Evolutionary conservation across 345 rosid species (phyloP), one percentile per base, ranked within the genome.

Genomic region (Lumnitzera racemosa): DNA sequence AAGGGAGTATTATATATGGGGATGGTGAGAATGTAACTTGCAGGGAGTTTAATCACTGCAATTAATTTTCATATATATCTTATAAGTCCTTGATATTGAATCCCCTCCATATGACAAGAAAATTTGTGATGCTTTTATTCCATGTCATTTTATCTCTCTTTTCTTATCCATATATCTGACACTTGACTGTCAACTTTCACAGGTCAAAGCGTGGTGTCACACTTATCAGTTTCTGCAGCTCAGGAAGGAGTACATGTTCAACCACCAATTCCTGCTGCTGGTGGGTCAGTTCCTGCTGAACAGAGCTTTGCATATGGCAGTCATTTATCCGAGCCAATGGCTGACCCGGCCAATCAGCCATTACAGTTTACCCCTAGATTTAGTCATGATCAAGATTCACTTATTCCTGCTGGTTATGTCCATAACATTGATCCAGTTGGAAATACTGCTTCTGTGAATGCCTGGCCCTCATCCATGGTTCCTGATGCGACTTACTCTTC

Each of bases 311-410:
- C 78, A 51, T 86, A 77, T 74, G 81, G 88, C 55, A 81, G 75
- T 77, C 97, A 78, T 55, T 62, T 77, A 23, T 64, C 74, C 56
- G 83, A 78, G 75, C 76, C 79, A 51, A 53, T 74, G 27, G 59
- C 58, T 29, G 82, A 72, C 72, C 89, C 67, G 71, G 74, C 82
- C 57, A 82, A 87, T 61, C 89, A 76, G 65, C 94, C 92, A 67
- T 71, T 82, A 78, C 79, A 86, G 55, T 88, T 90, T 81, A 66
- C 83, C 25, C 66, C 85, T 58, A 64, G 86, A 72, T 81, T 81
- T 71, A 78, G 51, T 61, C 72, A 67, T 62, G 83, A 80, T 50
- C 79, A 70, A 62, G 79, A 76, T 59, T 64, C 72, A 57, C 79
- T 71, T 25, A 51, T 69, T 71, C 88, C 72, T 36, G 61, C 84